Base-by-base conservation (phyloP, 352 stramenopile species). In the Pythium phragmiticola region DNA sequence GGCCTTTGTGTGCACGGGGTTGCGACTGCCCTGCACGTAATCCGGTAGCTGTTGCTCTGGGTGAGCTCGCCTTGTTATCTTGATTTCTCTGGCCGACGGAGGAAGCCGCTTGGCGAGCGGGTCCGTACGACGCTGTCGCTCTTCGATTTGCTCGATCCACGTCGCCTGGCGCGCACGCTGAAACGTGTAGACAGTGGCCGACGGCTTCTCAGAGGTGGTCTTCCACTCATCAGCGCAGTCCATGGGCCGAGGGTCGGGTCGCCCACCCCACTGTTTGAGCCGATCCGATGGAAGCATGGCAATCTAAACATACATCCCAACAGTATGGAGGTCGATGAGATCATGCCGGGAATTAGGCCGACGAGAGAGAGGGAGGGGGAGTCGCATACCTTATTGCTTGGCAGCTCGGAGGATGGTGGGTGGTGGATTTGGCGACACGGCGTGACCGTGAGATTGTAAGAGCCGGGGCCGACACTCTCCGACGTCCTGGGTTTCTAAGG, bases 81-180 rank as follows among this genome's bases (percentile, higher is more conserved):
- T 46, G 8, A 33, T 47, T 11, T 26, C 42, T 7, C 56, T 54
- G 53, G 8, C 52, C 14, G 17, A 51, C 46, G 19, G 28, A 19
- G 37, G 48, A 16, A 13, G 63, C 9, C 17, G 54, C 8, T 63
- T 73, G 8, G 78, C 73, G 33, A 78, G 52, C 21, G 78, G 78
- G 45, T 81, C 63, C 30, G 68, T 72, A 42, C 73, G 70, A 4
- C 65, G 71, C 37, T 86, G 76, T 0, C 69, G 77, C 42, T 84
- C 72, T 42, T 89, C 82, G 19, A 89, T 63, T 16, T 89, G 73
- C 46, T 89, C 81, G 66, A 90, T 92, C 83, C 81, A 92, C n/a
- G 81, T 82, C 1, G 65, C 67, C 49, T 71, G 63, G 0, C 59
- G 63, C 7, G 79, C 79, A 17, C 78, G 76, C 5, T 75, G 81